These are phyloP conservation scores for Aspergillus tanneri DNA, from an alignment of 2,329 filamentous ascomycete genomes.

Conservation along the genomic window DNA sequence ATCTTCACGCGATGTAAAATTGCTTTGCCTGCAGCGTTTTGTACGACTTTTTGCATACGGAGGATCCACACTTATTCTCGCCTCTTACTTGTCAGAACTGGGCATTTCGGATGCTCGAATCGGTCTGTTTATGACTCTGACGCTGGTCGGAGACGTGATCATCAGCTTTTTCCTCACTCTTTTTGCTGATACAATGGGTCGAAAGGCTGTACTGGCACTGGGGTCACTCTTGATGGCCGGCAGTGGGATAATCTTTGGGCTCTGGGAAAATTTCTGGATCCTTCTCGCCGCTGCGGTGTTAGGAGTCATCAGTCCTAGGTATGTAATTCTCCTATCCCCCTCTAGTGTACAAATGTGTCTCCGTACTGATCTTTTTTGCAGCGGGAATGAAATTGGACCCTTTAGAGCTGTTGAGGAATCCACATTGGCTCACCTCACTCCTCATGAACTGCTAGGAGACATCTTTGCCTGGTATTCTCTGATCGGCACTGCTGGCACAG, in stretches of 20 bases:
- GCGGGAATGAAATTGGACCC: conserved; percentile 65
- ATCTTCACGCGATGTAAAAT: conserved; percentile 39
- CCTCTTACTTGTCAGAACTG: conserved; percentile 60
- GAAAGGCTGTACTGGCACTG: conserved; percentile 54
- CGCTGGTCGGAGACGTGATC: conserved; percentile 60
- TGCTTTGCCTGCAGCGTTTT: conserved; percentile 43
- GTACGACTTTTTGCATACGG: conserved; percentile 65
- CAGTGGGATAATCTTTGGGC: conserved; percentile 56
- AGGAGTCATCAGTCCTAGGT: conserved; percentile 61
- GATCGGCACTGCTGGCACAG: conserved; percentile 58
- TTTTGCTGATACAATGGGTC: conserved; percentile 59
- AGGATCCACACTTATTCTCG: conserved; percentile 60
- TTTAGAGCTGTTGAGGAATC: conserved; percentile 68
- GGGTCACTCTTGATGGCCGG: conserved; percentile 58
- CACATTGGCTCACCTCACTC: conserved; percentile 61
- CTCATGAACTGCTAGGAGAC: conserved; percentile 55
- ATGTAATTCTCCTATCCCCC: neutral
- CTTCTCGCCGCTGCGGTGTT: conserved; percentile 58
- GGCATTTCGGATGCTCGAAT: conserved; percentile 58
- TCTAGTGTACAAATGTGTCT: too few relatives aligned
- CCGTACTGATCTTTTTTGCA: conserved; percentile 9
- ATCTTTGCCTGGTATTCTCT: conserved; percentile 64
- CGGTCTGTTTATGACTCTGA: conserved; percentile 65
- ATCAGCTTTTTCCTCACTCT: conserved; percentile 59
- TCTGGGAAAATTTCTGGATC: conserved; percentile 60